A percentile compares a stretch with the other conserved stretches of the same genome.
These are phyloP conservation scores for Xerocomus brunneocitrinus DNA, from an alignment of 768 basidiomycete genomes.

Conservation along the genomic window DNA sequence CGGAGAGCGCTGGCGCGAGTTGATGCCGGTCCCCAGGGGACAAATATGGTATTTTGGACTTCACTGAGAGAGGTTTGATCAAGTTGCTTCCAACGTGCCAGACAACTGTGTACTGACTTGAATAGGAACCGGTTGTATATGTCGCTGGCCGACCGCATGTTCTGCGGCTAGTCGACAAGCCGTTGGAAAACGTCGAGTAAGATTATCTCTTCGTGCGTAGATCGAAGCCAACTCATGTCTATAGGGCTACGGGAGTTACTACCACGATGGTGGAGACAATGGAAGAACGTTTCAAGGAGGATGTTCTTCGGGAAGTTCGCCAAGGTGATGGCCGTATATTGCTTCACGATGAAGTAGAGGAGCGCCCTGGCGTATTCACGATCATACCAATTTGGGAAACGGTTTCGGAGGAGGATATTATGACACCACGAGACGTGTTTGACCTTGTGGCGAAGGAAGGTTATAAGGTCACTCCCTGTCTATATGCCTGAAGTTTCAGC, in stretches of 20 bases:
- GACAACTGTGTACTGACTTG: neutral
- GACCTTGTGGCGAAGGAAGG: constrained; percentile 71
- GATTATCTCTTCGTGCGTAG: constrained; percentile 14
- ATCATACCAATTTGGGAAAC: constrained; percentile 96
- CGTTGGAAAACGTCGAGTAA: constrained; percentile 93
- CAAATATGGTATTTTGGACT: constrained; percentile 86
- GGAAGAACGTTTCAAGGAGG: constrained; percentile 83
- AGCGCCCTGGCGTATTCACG: constrained; percentile 81
- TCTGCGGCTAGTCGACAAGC: constrained; percentile 78
- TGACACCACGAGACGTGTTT: constrained; percentile 85
- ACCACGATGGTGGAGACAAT: constrained; percentile 87
- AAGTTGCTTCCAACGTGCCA: neutral
- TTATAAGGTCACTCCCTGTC: constrained; percentile 43
- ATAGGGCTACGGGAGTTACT: constrained; percentile 88
- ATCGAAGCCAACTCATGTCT: neutral
- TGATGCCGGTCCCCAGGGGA: constrained; percentile 73
- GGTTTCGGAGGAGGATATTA: constrained; percentile 72
- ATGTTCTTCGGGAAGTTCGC: constrained; percentile 79
- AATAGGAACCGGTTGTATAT: constrained; percentile 89
- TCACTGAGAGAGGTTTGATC: constrained; percentile 75
- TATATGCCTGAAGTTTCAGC: neutral
- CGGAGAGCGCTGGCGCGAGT: constrained; percentile 75
- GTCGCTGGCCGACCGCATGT: constrained; percentile 86
- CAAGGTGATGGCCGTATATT: constrained; percentile 70
- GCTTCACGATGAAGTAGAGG: constrained; percentile 94